Base-by-base conservation (phyloP, 1,284 basidiomycete species). In the Tylopilus sp. region DNA sequence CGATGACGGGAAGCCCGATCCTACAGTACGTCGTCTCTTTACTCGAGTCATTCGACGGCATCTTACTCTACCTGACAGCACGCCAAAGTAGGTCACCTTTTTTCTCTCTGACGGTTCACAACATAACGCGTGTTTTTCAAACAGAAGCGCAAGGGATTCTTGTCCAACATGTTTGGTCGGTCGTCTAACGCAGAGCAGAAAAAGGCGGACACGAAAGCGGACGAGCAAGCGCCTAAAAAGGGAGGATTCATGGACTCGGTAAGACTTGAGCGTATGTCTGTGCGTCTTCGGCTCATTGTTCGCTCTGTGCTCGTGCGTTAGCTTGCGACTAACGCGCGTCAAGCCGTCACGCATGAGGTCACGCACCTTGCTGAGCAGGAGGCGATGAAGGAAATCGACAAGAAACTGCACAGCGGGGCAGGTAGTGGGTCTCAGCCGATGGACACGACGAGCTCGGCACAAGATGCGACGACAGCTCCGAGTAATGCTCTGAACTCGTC, bases 81-180 rank as follows among this genome's bases (percentile, higher is more conserved):
- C 11, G 11, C 21, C 24, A 60, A 58, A 41, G 57, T 61, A 5
- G 6, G 46, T n/a, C n/a, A 8, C 0, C 17, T 30, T 17, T 8
- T 8, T 7, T 38, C 21, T 1, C 3, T 7, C 20, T n/a, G 24
- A 26, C 18, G 7, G 17, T 6, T 1, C 12, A 15, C 41, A 18
- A 39, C 36, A 7, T 15, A 5, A 31, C 28, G n/a, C 34, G 18
- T 15, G 28, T 33, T 11, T 35, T n/a, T 3, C 12, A 1, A 26
- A 15, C 38, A 62, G 58, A 59, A 57, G 26, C 60, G 55, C 48
- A 62, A 58, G 33, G 55, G 58, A 7, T 58, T 59, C 20, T 60
- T 20, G 48, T 44, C 59, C 38, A 59, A 48, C 17, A 1, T 55
- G 26, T 40, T 51, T 15, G 8, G 44, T n/a, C 30, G 37, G 35